Evolutionary conservation across 2,329 filamentous ascomycete genomes (phyloP), one percentile per base, ranked within the genome.

Genomic region (Aspergillus sclerotialis): DNA sequence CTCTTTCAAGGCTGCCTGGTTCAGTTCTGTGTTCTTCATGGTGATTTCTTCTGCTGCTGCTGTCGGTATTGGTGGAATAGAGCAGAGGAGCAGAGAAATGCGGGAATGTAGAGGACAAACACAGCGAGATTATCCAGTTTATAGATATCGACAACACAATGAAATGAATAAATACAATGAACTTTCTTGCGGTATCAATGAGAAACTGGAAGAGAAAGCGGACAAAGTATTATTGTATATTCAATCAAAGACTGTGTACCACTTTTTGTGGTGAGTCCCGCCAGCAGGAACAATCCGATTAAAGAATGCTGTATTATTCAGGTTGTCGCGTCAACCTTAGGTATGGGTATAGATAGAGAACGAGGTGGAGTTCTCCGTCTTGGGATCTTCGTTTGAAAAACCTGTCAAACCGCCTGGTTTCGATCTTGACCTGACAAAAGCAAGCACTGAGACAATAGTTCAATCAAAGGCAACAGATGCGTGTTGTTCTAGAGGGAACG

Each of bases 1-100:
- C 38, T 69, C 61, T 26, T 69, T 63, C 37, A 71, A 54, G 23
- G 68, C 68, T 13, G 60, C 58, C 44, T 60, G 49, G 47, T 70
- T 68, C 38, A 58, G 48, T 11, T 40, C 30, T 25, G 41, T 32
- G 12, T 38, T 37, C 15, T 49, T 42, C 44, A 50, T 43, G 14
- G 34, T 42, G 35, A 30, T 23, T 7, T 23, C 7, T 7, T 23
- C 10, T 34, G 32, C 32, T 30, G 19, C 37, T 39, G 34, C n/a
- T n/a, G 25, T 24, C 17, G 28, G 15, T 14, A 21, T 21, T 27
- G 30, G 11, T 35, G 32, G 11, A 35, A 21, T 28, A 28, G 25
- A 18, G 25, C 7, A 33, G 28, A 15, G 36, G 31, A 27, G 33
- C 23, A 18, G 18, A 31, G 19, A 11, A 11, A 9, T 9, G 12